Percentiles rank a stretch among this genome's conserved stretches.
Evolutionary conservation across 805 yeast species (phyloP).

Genomic region (Yueomyces sp.): DNA sequence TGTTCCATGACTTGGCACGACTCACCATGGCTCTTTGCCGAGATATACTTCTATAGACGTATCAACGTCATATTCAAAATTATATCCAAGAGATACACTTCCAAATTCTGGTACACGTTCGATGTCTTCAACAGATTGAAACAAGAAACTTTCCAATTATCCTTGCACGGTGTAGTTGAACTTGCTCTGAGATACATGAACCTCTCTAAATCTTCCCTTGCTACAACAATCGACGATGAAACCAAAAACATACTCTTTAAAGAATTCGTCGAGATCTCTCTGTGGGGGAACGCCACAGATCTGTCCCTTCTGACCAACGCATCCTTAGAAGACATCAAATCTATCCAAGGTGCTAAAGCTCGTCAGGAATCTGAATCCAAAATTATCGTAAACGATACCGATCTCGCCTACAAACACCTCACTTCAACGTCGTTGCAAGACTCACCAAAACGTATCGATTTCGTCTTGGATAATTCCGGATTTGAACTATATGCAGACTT

Average conservation of each 20-base stretch:
- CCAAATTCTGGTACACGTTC: conserved; percentile 29
- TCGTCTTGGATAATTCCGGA: conserved; percentile 87
- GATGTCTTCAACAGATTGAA: conserved; percentile 69
- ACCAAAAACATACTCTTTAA: conserved; percentile 46
- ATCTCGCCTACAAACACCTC: conserved; percentile 40
- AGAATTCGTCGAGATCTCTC: conserved; percentile 75
- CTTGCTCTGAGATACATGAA: conserved; percentile 52
- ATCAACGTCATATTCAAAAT: conserved; percentile 34
- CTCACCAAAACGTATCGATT: conserved; percentile 40
- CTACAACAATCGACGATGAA: conserved; percentile 23
- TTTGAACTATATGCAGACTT: conserved; percentile 89
- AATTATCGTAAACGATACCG: conserved; percentile 65
- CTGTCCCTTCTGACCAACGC: conserved; percentile 79
- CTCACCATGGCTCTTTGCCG: conserved; percentile 86
- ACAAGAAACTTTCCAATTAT: conserved; percentile 58
- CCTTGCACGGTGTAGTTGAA: conserved; percentile 68
- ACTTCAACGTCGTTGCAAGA: conserved; percentile 11
- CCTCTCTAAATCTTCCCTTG: conserved; percentile 22
- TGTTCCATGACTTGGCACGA: conserved; percentile 50
- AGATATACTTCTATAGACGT: conserved; percentile 69
- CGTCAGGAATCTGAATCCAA: conserved; percentile 71
- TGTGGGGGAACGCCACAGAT: conserved; percentile 99
- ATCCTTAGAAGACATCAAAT: conserved; percentile 78
- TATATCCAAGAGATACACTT: conserved; percentile 10
- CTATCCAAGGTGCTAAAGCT: conserved; percentile 82